Evolutionary conservation across 352 stramenopile species (phyloP).

Genomic region (Phytophthora pinifolia): DNA sequence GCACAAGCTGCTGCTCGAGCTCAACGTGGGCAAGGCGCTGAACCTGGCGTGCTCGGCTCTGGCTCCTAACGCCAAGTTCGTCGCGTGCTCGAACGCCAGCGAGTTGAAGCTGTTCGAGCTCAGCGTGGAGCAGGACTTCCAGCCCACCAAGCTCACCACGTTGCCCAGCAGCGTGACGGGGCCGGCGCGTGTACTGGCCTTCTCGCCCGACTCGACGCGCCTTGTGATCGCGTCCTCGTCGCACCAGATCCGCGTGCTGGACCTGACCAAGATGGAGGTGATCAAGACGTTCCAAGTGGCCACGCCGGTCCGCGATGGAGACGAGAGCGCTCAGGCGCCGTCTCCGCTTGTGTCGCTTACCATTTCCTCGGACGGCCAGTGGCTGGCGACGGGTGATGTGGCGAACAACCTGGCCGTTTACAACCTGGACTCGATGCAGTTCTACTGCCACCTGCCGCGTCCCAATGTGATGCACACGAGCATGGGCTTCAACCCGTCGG

Average conservation of each 20-base stretch:
- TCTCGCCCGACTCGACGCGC: slow-evolving; percentile 78
- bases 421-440: slow-evolving; percentile 88
- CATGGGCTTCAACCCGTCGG: slow-evolving; percentile 74
- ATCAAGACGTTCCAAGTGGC: slow-evolving; percentile 72
- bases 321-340: slow-evolving; percentile 19
- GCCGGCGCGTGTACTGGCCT: slow-evolving; percentile 64
- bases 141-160: slow-evolving; percentile 57
- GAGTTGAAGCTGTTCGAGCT: slow-evolving; percentile 91
- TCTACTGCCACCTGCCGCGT: slow-evolving; percentile 65
- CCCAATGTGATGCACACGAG: slow-evolving; percentile 78
- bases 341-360: slow-evolving; percentile 66
- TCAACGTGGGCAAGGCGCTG: slow-evolving; percentile 72
- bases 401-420: slow-evolving; percentile 76
- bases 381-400: slow-evolving; percentile 69
- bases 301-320: slow-evolving; percentile 4
- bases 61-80: slow-evolving; percentile 78
- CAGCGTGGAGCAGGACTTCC: slow-evolving; percentile 39
- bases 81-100: slow-evolving; percentile 85
- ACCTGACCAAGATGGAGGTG: slow-evolving; percentile 70
- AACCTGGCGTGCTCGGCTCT: slow-evolving; percentile 88
- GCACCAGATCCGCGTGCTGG: slow-evolving; percentile 71
- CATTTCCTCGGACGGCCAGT: slow-evolving; percentile 81
- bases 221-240: slow-evolving; percentile 65
- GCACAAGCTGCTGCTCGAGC: slow-evolving; percentile 74
- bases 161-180: slow-evolving; percentile 38